Base-by-base conservation (phyloP, 1,139 yeast species). In the Spathaspora jeffriesii region DNA sequence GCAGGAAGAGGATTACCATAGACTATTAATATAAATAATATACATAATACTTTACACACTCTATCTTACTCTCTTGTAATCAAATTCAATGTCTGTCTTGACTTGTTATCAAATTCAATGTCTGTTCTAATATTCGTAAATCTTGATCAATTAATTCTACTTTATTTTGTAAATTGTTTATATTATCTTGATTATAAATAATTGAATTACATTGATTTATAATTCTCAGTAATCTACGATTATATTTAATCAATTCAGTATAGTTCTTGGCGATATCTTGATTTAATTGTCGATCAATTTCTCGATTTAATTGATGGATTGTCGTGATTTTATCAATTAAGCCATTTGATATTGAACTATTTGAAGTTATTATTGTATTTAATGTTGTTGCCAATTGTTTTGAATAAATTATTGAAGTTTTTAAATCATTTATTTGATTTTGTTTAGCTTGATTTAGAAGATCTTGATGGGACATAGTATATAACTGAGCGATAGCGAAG, bases 1-100 rank as follows among this genome's bases (percentile, higher is more conserved):
- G 82, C 82, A 8, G 80, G 79, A 6, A 66, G 62, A 44, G 82
- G 82, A 1, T 57, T 73, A 44, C 64, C 77, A 18, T 70, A 52
- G 25, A 25, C 10, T 9, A 22, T 9, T 22, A 54, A 13, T 22
- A 34, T 17, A 18, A 18, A 34, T n/a, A n/a, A 34, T 34, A 34
- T 6, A 34, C 20, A 34, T 34, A n/a, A n/a, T 34, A 8, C 15
- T 32, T n/a, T 4, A 4, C 17, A 11, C 4, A 30, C 32, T 4
- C 32, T 30, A 13, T n/a, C 8, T 30, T n/a, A n/a, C 8, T 30
- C 9, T 18, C 14, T 17, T 18, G 38, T 17, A 22, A 10, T 10
- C 10, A 14, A 15, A 6, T 8, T 14, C 28, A 10, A 10, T 30
- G 32, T 30, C 20, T 14, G 34, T 45, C 43, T 54, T n/a, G n/a